Base-by-base conservation (phyloP, 2,329 filamentous ascomycete genomes). In the Paracamarosporium sp. region DNA sequence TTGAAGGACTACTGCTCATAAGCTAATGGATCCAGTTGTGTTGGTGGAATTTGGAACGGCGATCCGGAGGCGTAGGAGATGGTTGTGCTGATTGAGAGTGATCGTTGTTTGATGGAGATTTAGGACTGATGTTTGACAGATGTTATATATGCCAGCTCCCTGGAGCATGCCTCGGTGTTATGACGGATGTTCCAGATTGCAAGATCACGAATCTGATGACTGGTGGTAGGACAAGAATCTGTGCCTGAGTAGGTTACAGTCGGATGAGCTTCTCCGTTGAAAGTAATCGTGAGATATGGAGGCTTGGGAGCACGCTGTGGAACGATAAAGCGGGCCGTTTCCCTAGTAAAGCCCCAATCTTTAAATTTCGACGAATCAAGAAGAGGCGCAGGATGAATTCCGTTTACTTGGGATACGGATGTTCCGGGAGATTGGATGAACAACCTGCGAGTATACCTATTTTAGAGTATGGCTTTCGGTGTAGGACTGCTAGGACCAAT, bases 381-480 rank as follows among this genome's bases (percentile, higher is more conserved):
- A 51, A n/a, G 45, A 46, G 38, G 50, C 44, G 46, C 51, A 55
- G 55, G 54, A 60, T 46, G 47, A 52, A 54, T 55, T 63, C 59
- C 57, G 63, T 55, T 48, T 44, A 56, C 31, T 59, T 55, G 57
- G 57, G 56, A 65, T 56, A 66, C 56, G 60, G 57, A 63, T 61
- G 48, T 55, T 57, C 61, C 61, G 56, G 63, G 56, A 57, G 53
- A 55, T 60, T 58, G 60, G 46, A 43, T 56, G 56, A 24, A 35
- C 40, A 56, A 60, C 59, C 59, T 61, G 62, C 62, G 51, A 56
- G 63, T 46, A 59, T 38, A 43, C 69, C 63, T 61, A 63, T 69
- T 68, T 73, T 71, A 71, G 69, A 53, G 24, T 56, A 61, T 73
- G 70, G 68, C 68, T 67, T 66, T 41, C 56, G 57, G 30, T 36